Percentiles rank a stretch among this genome's conserved stretches.
Conservation (phyloP, 2,329 filamentous ascomycete genomes). For the Alternaria sp. region DNA sequence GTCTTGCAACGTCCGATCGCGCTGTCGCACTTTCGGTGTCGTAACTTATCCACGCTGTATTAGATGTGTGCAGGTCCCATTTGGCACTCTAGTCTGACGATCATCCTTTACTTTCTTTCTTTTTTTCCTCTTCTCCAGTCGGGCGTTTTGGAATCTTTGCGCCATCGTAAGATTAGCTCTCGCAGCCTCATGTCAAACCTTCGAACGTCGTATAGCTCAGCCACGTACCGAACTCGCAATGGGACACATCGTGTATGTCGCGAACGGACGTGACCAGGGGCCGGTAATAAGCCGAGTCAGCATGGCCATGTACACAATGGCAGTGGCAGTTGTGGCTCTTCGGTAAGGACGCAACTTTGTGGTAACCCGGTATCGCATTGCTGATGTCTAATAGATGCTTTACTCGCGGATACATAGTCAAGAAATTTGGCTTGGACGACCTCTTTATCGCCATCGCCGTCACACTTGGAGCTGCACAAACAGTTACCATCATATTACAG, state of each 20-base stretch:
- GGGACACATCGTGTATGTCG: slow-evolving; percentile 32
- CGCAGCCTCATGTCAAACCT: slow-evolving; percentile 21
- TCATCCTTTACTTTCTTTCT: slow-evolving; percentile 8
- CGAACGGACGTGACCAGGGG: slow-evolving; percentile 25
- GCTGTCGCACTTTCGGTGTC: slow-evolving; percentile 14
- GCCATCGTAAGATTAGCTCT: slow-evolving; percentile 2
- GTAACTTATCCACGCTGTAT: slow-evolving; percentile 13
- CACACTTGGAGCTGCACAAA: slow-evolving; percentile 37
- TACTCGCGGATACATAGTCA: slow-evolving; percentile 36
- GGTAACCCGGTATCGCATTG: background rate
- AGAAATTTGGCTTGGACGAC: slow-evolving; percentile 39
- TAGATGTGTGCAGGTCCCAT: slow-evolving; percentile 16
- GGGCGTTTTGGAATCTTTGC: slow-evolving; percentile 3
- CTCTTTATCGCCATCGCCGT: slow-evolving; percentile 38
- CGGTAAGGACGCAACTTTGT: slow-evolving; percentile 17
- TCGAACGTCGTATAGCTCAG: slow-evolving; percentile 15
- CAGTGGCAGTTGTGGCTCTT: slow-evolving; percentile 33
- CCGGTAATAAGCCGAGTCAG: slow-evolving; percentile 35
- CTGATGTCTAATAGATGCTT: slow-evolving; percentile 28
- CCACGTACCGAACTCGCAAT: slow-evolving; percentile 17
- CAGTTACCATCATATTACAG: slow-evolving; percentile 35
- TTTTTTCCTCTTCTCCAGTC: slow-evolving; percentile 7
- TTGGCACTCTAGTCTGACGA: background rate
- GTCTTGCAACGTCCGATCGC: slow-evolving; percentile 13
- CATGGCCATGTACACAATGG: slow-evolving; percentile 32